phyloP scores from a whole-genome alignment of 2,329 filamentous ascomycete species.

The Penicillium sp. region DNA sequence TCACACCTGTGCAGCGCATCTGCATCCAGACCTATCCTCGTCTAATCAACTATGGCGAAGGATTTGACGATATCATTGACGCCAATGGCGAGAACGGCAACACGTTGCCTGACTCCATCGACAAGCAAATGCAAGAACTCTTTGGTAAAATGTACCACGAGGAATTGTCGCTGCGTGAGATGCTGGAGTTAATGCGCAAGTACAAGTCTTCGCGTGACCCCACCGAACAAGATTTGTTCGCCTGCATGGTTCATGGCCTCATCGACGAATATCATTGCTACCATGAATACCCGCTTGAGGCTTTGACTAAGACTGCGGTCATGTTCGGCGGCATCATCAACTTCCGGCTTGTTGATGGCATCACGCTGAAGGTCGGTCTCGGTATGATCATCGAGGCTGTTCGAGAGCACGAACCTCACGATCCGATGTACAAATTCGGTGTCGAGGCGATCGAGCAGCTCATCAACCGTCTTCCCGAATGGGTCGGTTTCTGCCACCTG shows the following conservation, averaged over 20 bases:
- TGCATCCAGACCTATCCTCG: conserved; percentile 92
- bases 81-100: conserved; percentile 79
- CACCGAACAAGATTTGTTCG: conserved; percentile 87
- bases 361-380: conserved; percentile 88
- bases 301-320: conserved; percentile 89
- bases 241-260: conserved; percentile 96
- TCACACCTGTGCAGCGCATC: conserved; percentile 76
- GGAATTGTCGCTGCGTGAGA: conserved; percentile 78
- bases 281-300: conserved; percentile 91
- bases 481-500: conserved; percentile 90
- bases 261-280: conserved; percentile 98
- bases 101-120: conserved; percentile 70
- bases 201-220: conserved; percentile 86
- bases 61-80: conserved; percentile 87
- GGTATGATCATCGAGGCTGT: conserved; percentile 98
- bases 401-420: conserved; percentile 73
- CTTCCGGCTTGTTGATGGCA: conserved; percentile 81
- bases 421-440: conserved; percentile 97
- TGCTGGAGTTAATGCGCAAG: conserved; percentile 76
- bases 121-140: conserved; percentile 91
- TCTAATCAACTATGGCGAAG: conserved; percentile 93
- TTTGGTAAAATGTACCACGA: conserved; percentile 98
- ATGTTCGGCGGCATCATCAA: conserved; percentile 96
- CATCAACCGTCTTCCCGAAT: conserved; percentile 76
- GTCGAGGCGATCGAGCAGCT: conserved; percentile 91